A percentile compares a stretch with the other conserved stretches of the same genome.
Evolutionary conservation across 2,329 filamentous ascomycete species (phyloP).

Genomic region (Decorospora gaudefroyi): DNA sequence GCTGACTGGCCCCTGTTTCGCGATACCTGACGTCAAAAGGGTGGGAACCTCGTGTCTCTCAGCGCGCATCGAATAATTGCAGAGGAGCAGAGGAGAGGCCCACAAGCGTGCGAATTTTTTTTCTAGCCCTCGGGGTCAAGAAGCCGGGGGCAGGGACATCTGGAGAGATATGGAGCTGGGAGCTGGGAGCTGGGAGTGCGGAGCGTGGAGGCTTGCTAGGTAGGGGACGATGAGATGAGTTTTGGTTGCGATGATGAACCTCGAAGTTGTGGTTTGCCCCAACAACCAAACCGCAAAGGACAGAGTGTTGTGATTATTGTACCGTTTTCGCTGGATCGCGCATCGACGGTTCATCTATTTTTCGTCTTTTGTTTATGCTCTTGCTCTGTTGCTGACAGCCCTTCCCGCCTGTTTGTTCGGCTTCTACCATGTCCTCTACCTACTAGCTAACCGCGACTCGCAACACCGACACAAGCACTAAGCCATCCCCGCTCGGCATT

Average conservation of each 20-base stretch:
- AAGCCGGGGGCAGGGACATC: constrained; percentile 20
- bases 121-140: constrained; percentile 1
- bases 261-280: constrained; percentile 4
- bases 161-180: constrained; percentile 25
- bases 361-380: no score
- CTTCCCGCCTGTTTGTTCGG: constrained; percentile 4
- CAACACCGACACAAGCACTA: constrained; percentile 25
- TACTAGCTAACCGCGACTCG: constrained; percentile 15
- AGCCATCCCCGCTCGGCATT: constrained; percentile 20
- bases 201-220: constrained; percentile 14
- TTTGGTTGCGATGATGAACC: neutral
- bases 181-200: no score
- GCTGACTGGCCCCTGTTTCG: constrained; percentile 19
- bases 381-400: constrained; percentile 1
- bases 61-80: constrained; percentile 5
- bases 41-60: constrained; percentile 10
- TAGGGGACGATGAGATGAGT: neutral
- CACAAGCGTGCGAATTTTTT: constrained; percentile 13
- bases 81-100: constrained; percentile 3
- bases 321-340: neutral
- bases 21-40: constrained; percentile 23
- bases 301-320: neutral
- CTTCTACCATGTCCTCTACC: constrained; percentile 8
- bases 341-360: neutral
- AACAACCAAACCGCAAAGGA: neutral